Conservation (phyloP, 1,284 basidiomycete species). For the Vanrija humicola region DNA sequence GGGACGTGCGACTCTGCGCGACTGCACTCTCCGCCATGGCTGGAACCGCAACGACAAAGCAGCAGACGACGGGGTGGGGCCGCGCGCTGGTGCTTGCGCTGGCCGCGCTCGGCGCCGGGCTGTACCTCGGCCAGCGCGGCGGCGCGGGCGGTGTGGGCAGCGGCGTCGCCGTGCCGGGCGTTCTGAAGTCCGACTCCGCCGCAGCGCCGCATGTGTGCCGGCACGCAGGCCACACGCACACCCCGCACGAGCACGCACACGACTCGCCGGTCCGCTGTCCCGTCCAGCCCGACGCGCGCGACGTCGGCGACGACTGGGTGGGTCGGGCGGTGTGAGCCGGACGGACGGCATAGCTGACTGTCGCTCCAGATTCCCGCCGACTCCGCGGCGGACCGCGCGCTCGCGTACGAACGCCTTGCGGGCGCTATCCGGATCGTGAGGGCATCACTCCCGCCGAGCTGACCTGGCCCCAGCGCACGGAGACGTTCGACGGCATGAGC, state of each 20-base stretch:
- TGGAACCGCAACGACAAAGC: too few species aligned
- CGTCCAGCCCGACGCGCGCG: background rate
- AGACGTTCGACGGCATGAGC: slow-evolving; percentile 19
- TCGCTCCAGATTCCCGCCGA: background rate
- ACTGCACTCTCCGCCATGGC: too few species aligned
- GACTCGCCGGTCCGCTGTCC: background rate
- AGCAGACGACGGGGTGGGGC: background rate
- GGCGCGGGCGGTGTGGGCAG: background rate
- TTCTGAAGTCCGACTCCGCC: background rate
- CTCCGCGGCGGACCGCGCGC: background rate
- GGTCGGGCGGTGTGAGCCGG: background rate
- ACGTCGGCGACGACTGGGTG: background rate
- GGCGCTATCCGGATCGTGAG: slow-evolving; percentile 14
- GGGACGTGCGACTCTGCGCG: too few species aligned
- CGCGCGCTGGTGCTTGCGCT: background rate
- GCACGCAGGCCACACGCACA: background rate
- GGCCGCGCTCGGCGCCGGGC: background rate
- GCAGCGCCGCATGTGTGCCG: background rate
- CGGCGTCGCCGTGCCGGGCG: background rate
- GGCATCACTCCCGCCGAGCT: background rate
- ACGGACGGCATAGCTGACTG: too few species aligned
- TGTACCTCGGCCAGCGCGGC: background rate
- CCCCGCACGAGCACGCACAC: background rate
- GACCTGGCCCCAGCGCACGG: slow-evolving; percentile 5
- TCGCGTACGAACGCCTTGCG: slow-evolving; percentile 10